phyloP scores from a whole-genome alignment of 2,329 filamentous ascomycete species.

The Dactylellina cionopaga region DNA sequence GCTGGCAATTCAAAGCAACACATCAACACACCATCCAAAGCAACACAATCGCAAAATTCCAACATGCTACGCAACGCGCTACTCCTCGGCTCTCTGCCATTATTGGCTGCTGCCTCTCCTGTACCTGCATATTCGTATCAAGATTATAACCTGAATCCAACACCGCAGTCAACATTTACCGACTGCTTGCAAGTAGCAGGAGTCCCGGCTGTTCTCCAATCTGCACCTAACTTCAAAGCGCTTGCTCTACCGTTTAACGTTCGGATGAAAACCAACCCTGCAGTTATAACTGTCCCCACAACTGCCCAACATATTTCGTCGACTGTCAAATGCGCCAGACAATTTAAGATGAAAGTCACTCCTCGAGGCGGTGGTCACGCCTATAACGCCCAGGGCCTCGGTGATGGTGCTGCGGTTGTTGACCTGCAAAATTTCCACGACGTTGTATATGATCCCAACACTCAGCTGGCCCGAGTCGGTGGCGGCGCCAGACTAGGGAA shows the following conservation, averaged over 20 bases:
- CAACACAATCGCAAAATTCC: background rate
- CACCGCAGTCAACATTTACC: background rate
- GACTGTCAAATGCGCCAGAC: conserved; percentile 68
- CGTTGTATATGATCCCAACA: conserved; percentile 61
- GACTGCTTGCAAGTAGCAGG: conserved; percentile 1
- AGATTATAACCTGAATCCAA: background rate
- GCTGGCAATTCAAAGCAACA: background rate
- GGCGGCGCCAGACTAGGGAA: conserved; percentile 66
- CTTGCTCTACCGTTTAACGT: background rate
- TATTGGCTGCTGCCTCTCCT: conserved; percentile 4
- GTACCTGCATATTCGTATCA: background rate
- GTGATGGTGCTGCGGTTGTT: conserved; percentile 65
- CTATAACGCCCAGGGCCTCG: conserved; percentile 66
- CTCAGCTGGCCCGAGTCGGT: conserved; percentile 63
- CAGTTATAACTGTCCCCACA: conserved; percentile 68
- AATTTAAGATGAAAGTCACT: conserved; percentile 68
- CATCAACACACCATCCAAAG: background rate
- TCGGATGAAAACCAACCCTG: conserved; percentile 60
- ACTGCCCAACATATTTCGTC: conserved; percentile 67
- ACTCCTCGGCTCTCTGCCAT: background rate
- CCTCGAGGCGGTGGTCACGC: conserved; percentile 73
- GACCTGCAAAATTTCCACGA: conserved; percentile 64
- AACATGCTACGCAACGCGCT: conserved; percentile 6
- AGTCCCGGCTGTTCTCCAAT: conserved; percentile 1
- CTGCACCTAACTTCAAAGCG: background rate